Percentiles rank a stretch among this genome's conserved stretches.
phyloP scores from a whole-genome alignment of 345 rosid species.

The Aquilaria yunnanensis region DNA sequence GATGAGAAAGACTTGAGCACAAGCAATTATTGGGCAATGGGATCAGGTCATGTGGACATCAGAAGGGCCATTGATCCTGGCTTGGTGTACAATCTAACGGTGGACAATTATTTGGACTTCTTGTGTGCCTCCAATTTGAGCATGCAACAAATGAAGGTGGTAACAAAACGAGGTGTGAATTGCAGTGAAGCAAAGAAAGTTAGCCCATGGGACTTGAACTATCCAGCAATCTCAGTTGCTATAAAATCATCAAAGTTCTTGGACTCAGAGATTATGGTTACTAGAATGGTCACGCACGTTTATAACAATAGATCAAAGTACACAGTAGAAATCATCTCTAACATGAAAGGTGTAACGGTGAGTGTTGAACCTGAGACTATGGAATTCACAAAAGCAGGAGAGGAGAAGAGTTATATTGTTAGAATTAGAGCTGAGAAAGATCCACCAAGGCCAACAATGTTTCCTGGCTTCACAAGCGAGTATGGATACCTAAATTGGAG shows the following conservation, averaged over 20 bases:
- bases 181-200: conserved; percentile 1
- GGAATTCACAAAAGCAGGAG: conserved; percentile 7
- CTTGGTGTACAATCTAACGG: conserved; percentile 11
- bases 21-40: conserved; percentile 7
- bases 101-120: conserved; percentile 10
- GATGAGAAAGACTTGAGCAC: background rate
- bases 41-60: conserved; percentile 20
- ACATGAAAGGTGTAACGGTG: background rate
- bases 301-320: background rate
- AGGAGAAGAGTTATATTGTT: conserved; percentile 8
- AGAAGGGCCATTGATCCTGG: conserved; percentile 19
- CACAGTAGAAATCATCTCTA: background rate
- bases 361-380: conserved; percentile 7
- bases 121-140: conserved; percentile 11
- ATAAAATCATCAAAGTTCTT: background rate
- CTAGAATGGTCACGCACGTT: conserved; percentile 11
- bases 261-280: conserved; percentile 1
- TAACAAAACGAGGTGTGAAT: conserved; percentile 1
- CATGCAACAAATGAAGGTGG: background rate
- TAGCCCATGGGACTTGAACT: conserved; percentile 16
- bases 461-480: background rate
- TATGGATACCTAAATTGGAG: conserved; percentile 13
- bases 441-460: background rate
- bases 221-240: conserved; percentile 13
- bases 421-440: background rate